A percentile compares a stretch with the other conserved stretches of the same genome.
Evolutionary conservation across 495 filamentous ascomycete genomes (phyloP).

Genomic region (Staphylotrichum tortipilum): DNA sequence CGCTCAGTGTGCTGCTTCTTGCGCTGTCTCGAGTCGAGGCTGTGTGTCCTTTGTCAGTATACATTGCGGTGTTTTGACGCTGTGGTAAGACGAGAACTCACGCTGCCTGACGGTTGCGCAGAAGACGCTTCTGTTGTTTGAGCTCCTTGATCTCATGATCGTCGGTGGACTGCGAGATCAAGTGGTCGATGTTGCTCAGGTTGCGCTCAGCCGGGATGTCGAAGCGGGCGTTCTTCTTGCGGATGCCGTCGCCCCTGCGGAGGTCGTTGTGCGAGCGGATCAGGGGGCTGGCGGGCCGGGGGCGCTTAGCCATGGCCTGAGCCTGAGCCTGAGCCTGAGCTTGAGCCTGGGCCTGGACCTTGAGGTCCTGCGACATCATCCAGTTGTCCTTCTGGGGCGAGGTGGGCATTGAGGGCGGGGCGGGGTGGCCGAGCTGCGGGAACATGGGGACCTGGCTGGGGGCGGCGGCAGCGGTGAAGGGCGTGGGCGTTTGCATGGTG

Average conservation of each 20-base stretch:
- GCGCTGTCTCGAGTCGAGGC: conserved; percentile 89
- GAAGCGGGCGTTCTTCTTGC: conserved; percentile 99
- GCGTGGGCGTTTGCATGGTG: conserved; percentile 41
- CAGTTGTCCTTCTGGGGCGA: conserved; percentile 49
- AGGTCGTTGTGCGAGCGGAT: conserved; percentile 76
- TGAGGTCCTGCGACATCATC: conserved; percentile 45
- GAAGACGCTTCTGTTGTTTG: conserved; percentile 93
- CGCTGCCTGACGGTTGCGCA: conserved; percentile 95
- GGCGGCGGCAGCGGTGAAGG: conserved; percentile 44
- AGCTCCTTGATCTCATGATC: conserved; percentile 95
- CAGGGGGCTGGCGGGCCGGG: conserved; percentile 58
- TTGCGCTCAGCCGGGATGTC: conserved; percentile 93
- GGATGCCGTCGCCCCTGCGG: conserved; percentile 79
- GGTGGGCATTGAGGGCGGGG: conserved; percentile 34
- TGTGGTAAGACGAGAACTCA: no score
- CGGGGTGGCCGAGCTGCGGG: conserved; percentile 36
- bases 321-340: no score
- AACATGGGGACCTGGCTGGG: conserved; percentile 44
- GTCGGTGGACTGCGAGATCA: conserved; percentile 80
- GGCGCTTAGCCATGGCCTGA: conserved; percentile 62
- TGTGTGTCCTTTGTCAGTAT: conserved; percentile 22
- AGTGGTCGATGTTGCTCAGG: conserved; percentile 85
- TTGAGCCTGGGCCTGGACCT: no score
- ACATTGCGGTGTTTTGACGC: no score
- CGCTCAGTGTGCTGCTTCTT: conserved; percentile 99